Base-by-base conservation (phyloP, 2,329 filamentous ascomycete genomes). In the Fusarium sp. region DNA sequence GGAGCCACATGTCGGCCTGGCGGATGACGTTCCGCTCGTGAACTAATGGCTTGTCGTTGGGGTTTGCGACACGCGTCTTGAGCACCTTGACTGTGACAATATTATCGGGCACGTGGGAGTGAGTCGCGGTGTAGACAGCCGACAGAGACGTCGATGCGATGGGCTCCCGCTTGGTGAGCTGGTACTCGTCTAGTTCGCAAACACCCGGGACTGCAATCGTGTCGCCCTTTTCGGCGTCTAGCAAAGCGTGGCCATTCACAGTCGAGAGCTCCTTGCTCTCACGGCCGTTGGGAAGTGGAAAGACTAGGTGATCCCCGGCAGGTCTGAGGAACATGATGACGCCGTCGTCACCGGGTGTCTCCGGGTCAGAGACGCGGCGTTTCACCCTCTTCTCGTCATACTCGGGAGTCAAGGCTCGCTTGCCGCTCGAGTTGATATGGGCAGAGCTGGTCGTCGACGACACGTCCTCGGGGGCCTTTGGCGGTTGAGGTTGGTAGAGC, bases 81-180 rank as follows among this genome's bases (percentile, higher is more conserved):
- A 91, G 86, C 2, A 91, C 88, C 76, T 91, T 91, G 79, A 90
- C 88, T 1, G 88, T 90, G 65, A 90, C 88, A 63, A 90, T 85
- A 22, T 86, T 85, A 63, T 88, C 86, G 3, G 87, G 83, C 20
- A 89, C 85, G 11, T 85, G 80, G 6, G 88, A 89, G 76, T 90
- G 86, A 38, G 86, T 82, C 22, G 86, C 89, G 2, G 85, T 89
- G 76, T 88, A 90, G 38, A 91, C 89, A 7, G 87, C 86, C 6
- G 89, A 90, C 20, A 89, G 83, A 5, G 84, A 83, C 1, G 88
- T 89, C 2, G 86, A 86, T 6, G 89, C 88, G 63, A 91, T 90
- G n/a, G 86, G 85, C 17, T 89, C 86, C 40, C 85, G 83, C 78
- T 89, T 90, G 40, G 87, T 90, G 71, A 91, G 81, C 62, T 85